Evolutionary conservation across 805 yeast species (phyloP).

Genomic region (Nematodospora valgi): DNA sequence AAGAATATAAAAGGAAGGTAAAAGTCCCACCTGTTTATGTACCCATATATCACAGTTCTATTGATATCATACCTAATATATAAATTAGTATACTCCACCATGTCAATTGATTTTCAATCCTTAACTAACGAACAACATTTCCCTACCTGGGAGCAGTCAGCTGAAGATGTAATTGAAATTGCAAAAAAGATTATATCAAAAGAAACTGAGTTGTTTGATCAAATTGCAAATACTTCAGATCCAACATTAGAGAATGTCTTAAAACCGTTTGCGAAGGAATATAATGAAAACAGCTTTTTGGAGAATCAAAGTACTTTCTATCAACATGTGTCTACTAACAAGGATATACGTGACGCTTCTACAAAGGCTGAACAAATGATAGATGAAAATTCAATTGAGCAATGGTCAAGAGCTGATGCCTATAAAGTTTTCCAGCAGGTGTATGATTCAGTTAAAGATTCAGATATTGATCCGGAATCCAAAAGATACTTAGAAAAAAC

Average conservation of each 20-base stretch:
- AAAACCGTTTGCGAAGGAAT: conserved; percentile 47
- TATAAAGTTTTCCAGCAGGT: conserved; percentile 56
- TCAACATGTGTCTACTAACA: conserved; percentile 65
- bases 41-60: too few species aligned
- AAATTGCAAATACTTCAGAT: conserved; percentile 42
- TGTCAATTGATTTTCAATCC: conserved; percentile 13
- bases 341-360: conserved; percentile 70
- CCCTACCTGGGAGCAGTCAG: conserved; percentile 60
- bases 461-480: conserved; percentile 48
- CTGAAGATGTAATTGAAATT: conserved; percentile 41
- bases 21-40: too few species aligned
- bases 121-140: conserved; percentile 8
- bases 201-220: conserved; percentile 48
- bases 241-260: conserved; percentile 60
- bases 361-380: conserved; percentile 57
- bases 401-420: conserved; percentile 52
- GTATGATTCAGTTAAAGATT: conserved; percentile 29
- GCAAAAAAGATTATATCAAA: conserved; percentile 45
- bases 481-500: conserved; percentile 55
- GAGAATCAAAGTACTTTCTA: conserved; percentile 60
- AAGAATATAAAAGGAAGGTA: too few species aligned
- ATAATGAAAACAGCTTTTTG: conserved; percentile 45
- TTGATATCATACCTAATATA: neutral
- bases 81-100: conserved; percentile 1
- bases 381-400: conserved; percentile 58